Percentiles rank a stretch among this genome's conserved stretches.
Conservation (phyloP, 176 grass and related monocot genomes). For the Canna indica region DNA sequence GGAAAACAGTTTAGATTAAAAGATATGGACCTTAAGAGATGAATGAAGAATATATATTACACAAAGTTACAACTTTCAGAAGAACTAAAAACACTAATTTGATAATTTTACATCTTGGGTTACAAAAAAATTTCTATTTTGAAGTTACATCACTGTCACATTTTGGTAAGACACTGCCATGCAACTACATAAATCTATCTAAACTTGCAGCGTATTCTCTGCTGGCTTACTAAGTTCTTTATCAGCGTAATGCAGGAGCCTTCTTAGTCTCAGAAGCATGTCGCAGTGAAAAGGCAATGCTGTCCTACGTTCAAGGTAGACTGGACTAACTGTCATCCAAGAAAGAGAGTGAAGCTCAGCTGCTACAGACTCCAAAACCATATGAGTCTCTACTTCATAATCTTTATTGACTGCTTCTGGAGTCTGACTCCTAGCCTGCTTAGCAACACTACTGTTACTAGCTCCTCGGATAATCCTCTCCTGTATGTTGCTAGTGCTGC, state of each 20-base stretch:
- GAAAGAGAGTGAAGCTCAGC: slow-evolving; percentile 80
- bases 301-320: slow-evolving; percentile 58
- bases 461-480: slow-evolving; percentile 45
- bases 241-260: slow-evolving; percentile 81
- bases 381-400: slow-evolving; percentile 51
- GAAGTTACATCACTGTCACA: too few species aligned
- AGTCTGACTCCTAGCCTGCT: slow-evolving; percentile 37
- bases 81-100: too few species aligned
- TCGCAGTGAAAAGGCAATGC: slow-evolving; percentile 82
- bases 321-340: slow-evolving; percentile 85
- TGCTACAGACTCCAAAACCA: slow-evolving; percentile 51
- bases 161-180: too few species aligned
- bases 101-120: too few species aligned
- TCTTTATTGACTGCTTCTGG: slow-evolving; percentile 36
- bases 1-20: too few species aligned
- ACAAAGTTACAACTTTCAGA: too few species aligned
- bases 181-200: slow-evolving; percentile 13
- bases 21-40: too few species aligned
- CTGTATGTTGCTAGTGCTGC: slow-evolving; percentile 40
- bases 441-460: slow-evolving; percentile 14
- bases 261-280: slow-evolving; percentile 67
- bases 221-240: slow-evolving; percentile 42
- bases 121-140: too few species aligned
- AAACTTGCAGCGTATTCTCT: slow-evolving; percentile 36
- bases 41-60: too few species aligned